These are phyloP conservation scores for Sporothrix mexicana DNA, from an alignment of 2,329 filamentous ascomycete genomes.

Conservation along the genomic window DNA sequence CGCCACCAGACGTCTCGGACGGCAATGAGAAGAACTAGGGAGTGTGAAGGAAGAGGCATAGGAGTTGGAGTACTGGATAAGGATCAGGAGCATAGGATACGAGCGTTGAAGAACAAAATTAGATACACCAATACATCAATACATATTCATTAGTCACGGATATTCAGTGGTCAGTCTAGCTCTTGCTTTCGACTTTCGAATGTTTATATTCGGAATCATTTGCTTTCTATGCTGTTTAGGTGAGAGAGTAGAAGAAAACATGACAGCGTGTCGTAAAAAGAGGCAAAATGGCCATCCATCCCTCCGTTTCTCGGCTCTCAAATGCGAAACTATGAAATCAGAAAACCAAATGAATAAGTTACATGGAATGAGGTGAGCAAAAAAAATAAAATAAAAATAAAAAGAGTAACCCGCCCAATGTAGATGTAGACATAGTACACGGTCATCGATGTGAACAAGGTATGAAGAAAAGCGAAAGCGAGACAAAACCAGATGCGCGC, in stretches of 20 bases:
- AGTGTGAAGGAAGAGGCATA: background rate
- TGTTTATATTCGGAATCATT: background rate
- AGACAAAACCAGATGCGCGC: background rate
- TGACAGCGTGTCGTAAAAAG: background rate
- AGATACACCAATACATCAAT: constrained; percentile 8
- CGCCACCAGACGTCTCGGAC: constrained; percentile 59
- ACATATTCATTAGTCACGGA: background rate
- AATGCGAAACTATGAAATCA: background rate
- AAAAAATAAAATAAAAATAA: background rate
- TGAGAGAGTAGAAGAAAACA: background rate
- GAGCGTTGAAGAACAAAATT: constrained; percentile 17
- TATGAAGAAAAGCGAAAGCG: background rate
- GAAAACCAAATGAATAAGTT: background rate
- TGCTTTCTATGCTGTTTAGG: background rate
- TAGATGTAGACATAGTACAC: background rate
- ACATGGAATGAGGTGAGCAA: background rate
- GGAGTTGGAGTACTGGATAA: background rate
- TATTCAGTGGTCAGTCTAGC: background rate
- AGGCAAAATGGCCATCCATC: background rate
- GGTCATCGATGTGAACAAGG: background rate
- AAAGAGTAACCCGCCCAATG: constrained; percentile 4
- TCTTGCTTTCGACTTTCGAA: background rate
- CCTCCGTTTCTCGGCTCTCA: constrained; percentile 10
- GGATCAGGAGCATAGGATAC: background rate
- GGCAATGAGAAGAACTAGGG: constrained; percentile 18